Percentiles rank a stretch among this genome's conserved stretches.
Evolutionary conservation across 108 stramenopile genomes (phyloP).

Genomic region (Discostella pseudostelligera): DNA sequence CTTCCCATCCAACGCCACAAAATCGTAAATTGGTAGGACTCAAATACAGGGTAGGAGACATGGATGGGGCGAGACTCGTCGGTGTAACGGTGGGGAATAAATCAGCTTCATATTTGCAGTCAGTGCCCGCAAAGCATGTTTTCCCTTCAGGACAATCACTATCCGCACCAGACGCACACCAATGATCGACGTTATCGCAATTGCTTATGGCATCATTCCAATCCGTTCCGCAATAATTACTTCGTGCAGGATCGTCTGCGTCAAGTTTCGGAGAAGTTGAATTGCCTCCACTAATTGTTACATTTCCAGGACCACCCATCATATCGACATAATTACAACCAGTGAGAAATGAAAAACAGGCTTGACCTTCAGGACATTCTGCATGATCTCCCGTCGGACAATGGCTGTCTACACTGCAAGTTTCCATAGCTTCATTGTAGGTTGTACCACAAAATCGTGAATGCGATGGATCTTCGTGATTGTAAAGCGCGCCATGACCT

Average conservation of each 20-base stretch:
- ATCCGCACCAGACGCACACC: slow-evolving; percentile 40
- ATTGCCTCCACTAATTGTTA: not conserved
- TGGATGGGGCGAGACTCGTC: not conserved
- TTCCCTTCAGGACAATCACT: slow-evolving; percentile 39
- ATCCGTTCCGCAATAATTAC: slow-evolving; percentile 31
- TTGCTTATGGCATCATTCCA: slow-evolving; percentile 34
- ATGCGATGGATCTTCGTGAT: slow-evolving; percentile 20
- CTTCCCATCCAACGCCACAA: slow-evolving; percentile 33
- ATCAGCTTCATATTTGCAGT: slow-evolving; percentile 33
- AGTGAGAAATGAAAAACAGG: slow-evolving; percentile 24
- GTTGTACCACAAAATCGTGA: slow-evolving; percentile 26
- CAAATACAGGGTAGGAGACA: slow-evolving; percentile 4
- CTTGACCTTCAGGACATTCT: slow-evolving; percentile 23
- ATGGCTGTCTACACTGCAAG: slow-evolving; percentile 29
- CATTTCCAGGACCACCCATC: slow-evolving; percentile 18
- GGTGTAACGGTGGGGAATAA: slow-evolving; percentile 30
- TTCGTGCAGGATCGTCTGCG: slow-evolving; percentile 15
- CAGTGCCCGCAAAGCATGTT: slow-evolving; percentile 33
- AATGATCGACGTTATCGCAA: slow-evolving; percentile 24
- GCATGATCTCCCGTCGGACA: slow-evolving; percentile 27
- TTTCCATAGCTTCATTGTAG: slow-evolving; percentile 28
- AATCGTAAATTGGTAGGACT: slow-evolving; percentile 28
- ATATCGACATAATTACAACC: slow-evolving; percentile 37
- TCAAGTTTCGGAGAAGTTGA: slow-evolving; percentile 5
- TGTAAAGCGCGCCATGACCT: slow-evolving; percentile 23